Conservation (phyloP, 2,329 filamentous ascomycete species). For the Ophiosphaerella korrae region DNA sequence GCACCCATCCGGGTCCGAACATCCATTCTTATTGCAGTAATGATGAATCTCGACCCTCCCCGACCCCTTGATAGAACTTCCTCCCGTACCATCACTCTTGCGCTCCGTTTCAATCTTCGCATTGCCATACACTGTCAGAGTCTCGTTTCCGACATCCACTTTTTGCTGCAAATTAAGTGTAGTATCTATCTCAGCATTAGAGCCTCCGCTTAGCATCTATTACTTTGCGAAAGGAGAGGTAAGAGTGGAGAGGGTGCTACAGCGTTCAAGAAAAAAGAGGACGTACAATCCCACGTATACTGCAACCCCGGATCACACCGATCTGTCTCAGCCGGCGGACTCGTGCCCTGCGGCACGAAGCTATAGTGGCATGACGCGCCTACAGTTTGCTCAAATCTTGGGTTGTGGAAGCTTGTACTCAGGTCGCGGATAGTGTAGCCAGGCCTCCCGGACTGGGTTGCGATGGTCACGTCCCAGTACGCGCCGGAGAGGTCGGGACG, state of each 20-base stretch:
- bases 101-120: neutral
- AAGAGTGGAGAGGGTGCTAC: no score
- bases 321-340: constrained; percentile 10
- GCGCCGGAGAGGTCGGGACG: constrained; percentile 6
- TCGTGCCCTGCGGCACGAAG: constrained; percentile 16
- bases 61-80: neutral
- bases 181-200: neutral
- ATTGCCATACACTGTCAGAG: constrained; percentile 2
- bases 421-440: constrained; percentile 17
- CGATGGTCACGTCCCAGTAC: constrained; percentile 18
- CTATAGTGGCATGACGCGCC: constrained; percentile 16
- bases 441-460: constrained; percentile 11
- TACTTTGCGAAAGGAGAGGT: no score
- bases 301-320: constrained; percentile 6
- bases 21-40: neutral
- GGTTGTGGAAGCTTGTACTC: constrained; percentile 5
- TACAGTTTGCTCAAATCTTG: neutral
- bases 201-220: neutral
- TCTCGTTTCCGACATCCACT: neutral
- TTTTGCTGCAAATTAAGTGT: neutral
- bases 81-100: neutral
- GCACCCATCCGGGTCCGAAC: no score
- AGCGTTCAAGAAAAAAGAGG: neutral
- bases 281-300: constrained; percentile 19
- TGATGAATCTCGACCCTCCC: constrained; percentile 1